Conservation (phyloP, 1,284 basidiomycete species). For the Boletus smithii region DNA sequence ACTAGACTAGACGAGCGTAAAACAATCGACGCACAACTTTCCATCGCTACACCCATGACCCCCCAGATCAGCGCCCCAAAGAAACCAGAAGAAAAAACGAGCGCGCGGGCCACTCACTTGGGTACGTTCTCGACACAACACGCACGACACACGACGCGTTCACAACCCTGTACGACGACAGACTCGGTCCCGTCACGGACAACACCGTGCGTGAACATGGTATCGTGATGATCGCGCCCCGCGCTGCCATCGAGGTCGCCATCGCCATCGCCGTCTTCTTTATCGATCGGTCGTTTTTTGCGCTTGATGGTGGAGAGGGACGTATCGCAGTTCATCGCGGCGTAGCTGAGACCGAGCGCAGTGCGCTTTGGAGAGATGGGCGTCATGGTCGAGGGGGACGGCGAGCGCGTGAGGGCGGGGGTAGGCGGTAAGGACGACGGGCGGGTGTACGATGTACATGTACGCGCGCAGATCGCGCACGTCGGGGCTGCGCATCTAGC, state of each 20-base stretch:
- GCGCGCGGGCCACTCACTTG: conserved; percentile 19
- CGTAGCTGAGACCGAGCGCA: conserved; percentile 23
- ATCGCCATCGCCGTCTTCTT: conserved; percentile 17
- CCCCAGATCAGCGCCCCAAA: conserved; percentile 5
- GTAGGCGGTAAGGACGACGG: conserved; percentile 30
- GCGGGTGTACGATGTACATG: conserved; percentile 31
- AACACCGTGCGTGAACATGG: neutral
- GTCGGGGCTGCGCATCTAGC: conserved; percentile 24
- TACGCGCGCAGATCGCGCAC: conserved; percentile 31
- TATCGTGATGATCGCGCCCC: conserved; percentile 2
- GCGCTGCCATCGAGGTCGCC: neutral
- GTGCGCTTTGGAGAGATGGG: conserved; percentile 28
- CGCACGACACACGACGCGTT: conserved; percentile 28
- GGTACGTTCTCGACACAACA: conserved; percentile 30
- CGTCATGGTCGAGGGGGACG: conserved; percentile 21
- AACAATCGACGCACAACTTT: conserved; percentile 32
- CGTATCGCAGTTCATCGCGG: conserved; percentile 22
- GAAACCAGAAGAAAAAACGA: neutral
- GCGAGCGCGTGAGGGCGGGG: conserved; percentile 33
- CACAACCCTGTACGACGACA: conserved; percentile 25
- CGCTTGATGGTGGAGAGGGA: conserved; percentile 21
- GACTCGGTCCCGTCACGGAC: conserved; percentile 8
- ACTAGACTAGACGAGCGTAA: conserved; percentile 26
- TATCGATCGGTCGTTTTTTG: conserved; percentile 25
- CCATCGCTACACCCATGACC: conserved; percentile 24